Conservation (phyloP, 2,329 filamentous ascomycete species). For the Pyricularia pennisetigena region DNA sequence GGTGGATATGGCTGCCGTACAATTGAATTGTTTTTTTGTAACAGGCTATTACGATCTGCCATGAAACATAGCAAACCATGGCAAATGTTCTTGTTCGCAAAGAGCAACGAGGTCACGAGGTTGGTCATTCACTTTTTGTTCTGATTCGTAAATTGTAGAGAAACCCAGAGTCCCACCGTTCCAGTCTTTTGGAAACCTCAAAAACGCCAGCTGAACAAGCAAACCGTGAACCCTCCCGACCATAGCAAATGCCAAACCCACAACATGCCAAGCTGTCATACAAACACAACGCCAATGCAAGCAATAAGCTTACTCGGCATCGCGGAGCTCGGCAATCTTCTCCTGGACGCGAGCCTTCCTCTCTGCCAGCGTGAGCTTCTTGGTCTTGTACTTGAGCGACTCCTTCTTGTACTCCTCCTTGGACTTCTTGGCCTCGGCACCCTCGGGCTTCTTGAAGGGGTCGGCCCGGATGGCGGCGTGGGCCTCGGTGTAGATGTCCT, state of each 20-base stretch:
- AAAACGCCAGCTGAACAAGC: slow-evolving; percentile 1
- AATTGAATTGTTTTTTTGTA: neutral
- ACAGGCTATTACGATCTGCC: neutral
- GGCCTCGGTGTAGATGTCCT: slow-evolving; percentile 92
- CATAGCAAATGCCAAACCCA: neutral
- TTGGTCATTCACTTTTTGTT: slow-evolving; percentile 6
- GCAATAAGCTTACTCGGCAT: slow-evolving; percentile 26
- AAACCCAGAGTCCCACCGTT: neutral
- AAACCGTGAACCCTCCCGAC: neutral
- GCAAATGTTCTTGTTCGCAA: neutral
- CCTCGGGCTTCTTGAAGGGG: slow-evolving; percentile 86
- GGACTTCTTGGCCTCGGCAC: slow-evolving; percentile 74
- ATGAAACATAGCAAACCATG: neutral
- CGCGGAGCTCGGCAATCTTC: slow-evolving; percentile 77
- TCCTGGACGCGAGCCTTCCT: slow-evolving; percentile 74
- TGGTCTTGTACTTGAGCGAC: slow-evolving; percentile 76
- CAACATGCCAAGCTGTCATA: neutral
- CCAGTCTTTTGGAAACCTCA: slow-evolving; percentile 1
- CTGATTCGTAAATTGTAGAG: slow-evolving; percentile 5
- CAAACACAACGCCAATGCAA: slow-evolving; percentile 11
- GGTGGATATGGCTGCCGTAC: neutral
- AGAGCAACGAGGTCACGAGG: neutral
- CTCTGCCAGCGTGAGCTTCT: slow-evolving; percentile 77
- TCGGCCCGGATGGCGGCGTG: slow-evolving; percentile 97
- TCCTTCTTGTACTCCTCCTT: slow-evolving; percentile 97